Percentiles rank a stretch among this genome's conserved stretches.
Evolutionary conservation across 805 yeast species (phyloP).

Genomic region (Diddensiella caesifluorescens): DNA sequence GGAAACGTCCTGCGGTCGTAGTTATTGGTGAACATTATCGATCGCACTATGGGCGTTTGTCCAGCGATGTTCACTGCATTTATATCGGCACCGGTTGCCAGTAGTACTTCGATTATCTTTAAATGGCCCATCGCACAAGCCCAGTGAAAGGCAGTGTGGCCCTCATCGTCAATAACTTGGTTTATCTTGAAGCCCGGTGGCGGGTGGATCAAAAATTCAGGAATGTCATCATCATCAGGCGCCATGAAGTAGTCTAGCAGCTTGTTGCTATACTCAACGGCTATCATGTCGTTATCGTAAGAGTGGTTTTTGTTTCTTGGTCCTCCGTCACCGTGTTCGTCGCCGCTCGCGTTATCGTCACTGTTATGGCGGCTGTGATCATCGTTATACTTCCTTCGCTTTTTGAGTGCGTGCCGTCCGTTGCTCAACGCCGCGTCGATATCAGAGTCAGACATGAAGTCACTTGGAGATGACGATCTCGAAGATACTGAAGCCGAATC

Average conservation of each 20-base stretch:
- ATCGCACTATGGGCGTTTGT: conserved; percentile 80
- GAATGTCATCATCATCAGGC: conserved; percentile 54
- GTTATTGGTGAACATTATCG: conserved; percentile 83
- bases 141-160: conserved; percentile 95
- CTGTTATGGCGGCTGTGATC: conserved; percentile 6
- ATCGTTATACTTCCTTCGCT: conserved; percentile 5
- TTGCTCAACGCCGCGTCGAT: conserved; percentile 37
- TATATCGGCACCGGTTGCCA: conserved; percentile 70
- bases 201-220: conserved; percentile 59
- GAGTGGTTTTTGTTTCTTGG: conserved; percentile 1
- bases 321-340: conserved; percentile 7
- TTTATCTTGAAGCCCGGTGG: conserved; percentile 63
- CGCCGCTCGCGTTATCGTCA: conserved; percentile 9
- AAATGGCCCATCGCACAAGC: conserved; percentile 93
- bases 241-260: conserved; percentile 51
- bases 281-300: conserved; percentile 14
- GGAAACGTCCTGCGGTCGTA: conserved; percentile 77
- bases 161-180: conserved; percentile 87
- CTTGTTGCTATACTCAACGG: conserved; percentile 30
- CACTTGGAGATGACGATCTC: conserved; percentile 44
- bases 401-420: conserved; percentile 5
- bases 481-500: conserved; percentile 27
- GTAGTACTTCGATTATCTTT: conserved; percentile 66
- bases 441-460: conserved; percentile 50
- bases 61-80: conserved; percentile 60